These are phyloP conservation scores for Rubroshorea leprosula DNA, from an alignment of 345 rosid species.

Conservation along the genomic window DNA sequence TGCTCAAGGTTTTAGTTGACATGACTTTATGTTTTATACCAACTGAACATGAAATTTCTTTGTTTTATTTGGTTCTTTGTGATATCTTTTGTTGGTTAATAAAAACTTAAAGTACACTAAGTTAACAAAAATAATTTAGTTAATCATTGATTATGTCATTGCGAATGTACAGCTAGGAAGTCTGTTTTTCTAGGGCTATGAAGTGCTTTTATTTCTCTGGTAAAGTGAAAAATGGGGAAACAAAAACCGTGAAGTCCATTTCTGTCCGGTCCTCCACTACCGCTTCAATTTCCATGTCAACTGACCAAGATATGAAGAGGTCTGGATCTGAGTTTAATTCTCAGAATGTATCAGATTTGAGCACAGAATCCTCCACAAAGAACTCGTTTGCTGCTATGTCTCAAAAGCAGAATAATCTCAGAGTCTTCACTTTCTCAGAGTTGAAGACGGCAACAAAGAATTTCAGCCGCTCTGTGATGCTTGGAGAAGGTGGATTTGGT, in stretches of 20 bases:
- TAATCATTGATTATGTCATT: slow-evolving; percentile 5
- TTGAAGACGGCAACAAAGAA: slow-evolving; percentile 81
- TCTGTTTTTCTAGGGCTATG: slow-evolving; percentile 40
- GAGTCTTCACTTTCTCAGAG: slow-evolving; percentile 62
- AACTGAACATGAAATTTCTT: no score
- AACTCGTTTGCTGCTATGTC: slow-evolving; percentile 63
- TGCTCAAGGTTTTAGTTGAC: no score
- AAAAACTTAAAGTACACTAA: no score
- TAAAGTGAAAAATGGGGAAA: slow-evolving; percentile 44
- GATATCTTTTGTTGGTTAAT: no score
- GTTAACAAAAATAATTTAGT: no score
- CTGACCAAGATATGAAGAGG: slow-evolving; percentile 41
- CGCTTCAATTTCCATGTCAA: slow-evolving; percentile 35
- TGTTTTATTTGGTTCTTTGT: no score
- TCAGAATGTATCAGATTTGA: slow-evolving; percentile 54
- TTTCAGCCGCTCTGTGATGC: slow-evolving; percentile 83
- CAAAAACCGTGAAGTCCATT: slow-evolving; percentile 38
- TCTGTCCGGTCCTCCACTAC: slow-evolving; percentile 38
- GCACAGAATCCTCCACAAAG: slow-evolving; percentile 53
- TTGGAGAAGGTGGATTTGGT: slow-evolving; percentile 97
- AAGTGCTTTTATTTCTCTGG: slow-evolving; percentile 54
- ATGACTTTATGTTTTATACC: no score
- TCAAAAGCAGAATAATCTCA: slow-evolving; percentile 66
- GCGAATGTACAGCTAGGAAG: slow-evolving; percentile 31
- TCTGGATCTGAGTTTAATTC: slow-evolving; percentile 73